These are phyloP conservation scores for Chlorella sorokiniana DNA, from an alignment of 139 green algal species.

Conservation along the genomic window DNA sequence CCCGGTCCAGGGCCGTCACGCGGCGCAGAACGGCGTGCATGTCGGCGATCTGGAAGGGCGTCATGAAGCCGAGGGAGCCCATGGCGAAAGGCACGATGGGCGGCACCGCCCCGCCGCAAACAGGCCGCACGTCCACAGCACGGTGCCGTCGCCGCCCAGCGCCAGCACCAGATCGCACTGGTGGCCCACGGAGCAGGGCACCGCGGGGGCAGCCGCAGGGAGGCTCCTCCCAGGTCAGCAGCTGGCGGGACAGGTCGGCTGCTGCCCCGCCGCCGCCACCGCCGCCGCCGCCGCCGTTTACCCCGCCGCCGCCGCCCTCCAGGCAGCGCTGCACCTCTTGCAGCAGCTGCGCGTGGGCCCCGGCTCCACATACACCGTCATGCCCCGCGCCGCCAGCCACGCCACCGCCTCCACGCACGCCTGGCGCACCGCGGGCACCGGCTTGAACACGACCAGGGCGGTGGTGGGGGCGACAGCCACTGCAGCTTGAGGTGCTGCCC, in stretches of 20 bases:
- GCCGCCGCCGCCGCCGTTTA: background rate
- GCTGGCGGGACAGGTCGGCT: slow-evolving; percentile 14
- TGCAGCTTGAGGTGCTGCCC: slow-evolving; percentile 63
- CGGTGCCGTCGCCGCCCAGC: slow-evolving; percentile 90
- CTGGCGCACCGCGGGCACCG: slow-evolving; percentile 36
- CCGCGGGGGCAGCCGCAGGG: slow-evolving; percentile 23
- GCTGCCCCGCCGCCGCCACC: background rate
- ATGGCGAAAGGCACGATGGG: slow-evolving; percentile 88
- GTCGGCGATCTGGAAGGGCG: slow-evolving; percentile 64
- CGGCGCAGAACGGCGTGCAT: slow-evolving; percentile 54
- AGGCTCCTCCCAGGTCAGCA: slow-evolving; percentile 23
- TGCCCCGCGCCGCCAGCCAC: slow-evolving; percentile 49
- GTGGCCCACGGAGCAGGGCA: slow-evolving; percentile 7
- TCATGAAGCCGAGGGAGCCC: slow-evolving; percentile 86
- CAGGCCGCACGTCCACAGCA: slow-evolving; percentile 88
- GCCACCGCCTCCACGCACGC: slow-evolving; percentile 39
- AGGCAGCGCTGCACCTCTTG: background rate
- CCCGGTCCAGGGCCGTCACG: slow-evolving; percentile 52
- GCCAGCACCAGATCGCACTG: slow-evolving; percentile 59
- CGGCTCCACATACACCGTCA: slow-evolving; percentile 61
- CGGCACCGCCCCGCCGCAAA: slow-evolving; percentile 76
- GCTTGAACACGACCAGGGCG: slow-evolving; percentile 61
- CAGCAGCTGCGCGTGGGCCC: slow-evolving; percentile 35
- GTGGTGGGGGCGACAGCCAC: slow-evolving; percentile 56
- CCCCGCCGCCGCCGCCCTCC: background rate